Base-by-base conservation (phyloP, 1,284 basidiomycete genomes). In the Rhodotorula sp. region DNA sequence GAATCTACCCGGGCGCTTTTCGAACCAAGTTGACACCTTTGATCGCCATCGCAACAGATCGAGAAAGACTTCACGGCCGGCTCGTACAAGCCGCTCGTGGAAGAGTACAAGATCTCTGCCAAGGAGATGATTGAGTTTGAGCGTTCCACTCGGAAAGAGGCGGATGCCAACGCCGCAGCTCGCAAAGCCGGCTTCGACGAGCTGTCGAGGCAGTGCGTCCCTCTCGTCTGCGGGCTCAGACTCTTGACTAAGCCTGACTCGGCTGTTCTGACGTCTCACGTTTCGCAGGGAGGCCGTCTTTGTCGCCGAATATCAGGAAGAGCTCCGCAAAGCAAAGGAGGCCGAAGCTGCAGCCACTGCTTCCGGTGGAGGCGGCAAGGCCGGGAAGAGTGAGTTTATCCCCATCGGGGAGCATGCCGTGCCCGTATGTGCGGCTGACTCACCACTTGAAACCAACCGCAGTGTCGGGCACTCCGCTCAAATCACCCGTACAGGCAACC, bases 51-150 rank as follows among this genome's bases (percentile, higher is more conserved):
- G 26, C 17, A 14, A 51, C 49, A 87, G 84, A 78, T 86, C 10
- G 86, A 87, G 77, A 84, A 81, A 55, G 80, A 81, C 42, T 89
- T 89, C 75, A 86, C 88, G 72, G 83, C 86, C 0, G 88, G 89
- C 37, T 82, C 82, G 63, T 88, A 87, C 77, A 74, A 75, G 30
- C 88, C 88, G 76, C 82, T 86, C 79, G 85, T 86, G 42, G 64
- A 78, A 64, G 59, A 74, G 10, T 49, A 62, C 33, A 49, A 37
- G 6, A 37, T 72, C 42, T 66, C 64, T 14, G 71, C 67, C 1
- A 57, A 67, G 45, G 58, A 64, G 44, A 60, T 72, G n/a, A 62
- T 65, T 45, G 71, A 66, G 33, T 56, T 69, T 10, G 64, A 68
- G 48, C 54, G 55, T 15, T 18, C 37, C 22, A 64, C 62, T 6